Evolutionary conservation across 495 filamentous ascomycete genomes (phyloP), one percentile per base, ranked within the genome.

Genomic region (Hyaloscypha hepaticicola): DNA sequence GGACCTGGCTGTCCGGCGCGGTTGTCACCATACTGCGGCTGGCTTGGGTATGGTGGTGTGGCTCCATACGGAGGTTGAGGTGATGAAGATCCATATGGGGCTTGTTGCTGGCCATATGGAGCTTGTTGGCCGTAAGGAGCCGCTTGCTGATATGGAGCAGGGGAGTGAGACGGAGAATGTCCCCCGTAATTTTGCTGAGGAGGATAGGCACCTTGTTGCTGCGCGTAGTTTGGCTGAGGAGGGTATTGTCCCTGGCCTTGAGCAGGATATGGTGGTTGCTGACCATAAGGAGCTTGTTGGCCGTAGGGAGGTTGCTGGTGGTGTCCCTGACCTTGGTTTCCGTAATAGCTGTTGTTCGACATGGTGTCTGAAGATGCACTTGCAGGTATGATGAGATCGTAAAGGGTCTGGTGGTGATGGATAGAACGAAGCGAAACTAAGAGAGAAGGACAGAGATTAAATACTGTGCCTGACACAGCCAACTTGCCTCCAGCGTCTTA

Each of bases 321-420:
- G n/a, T n/a, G n/a, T n/a, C n/a, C n/a, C n/a, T n/a, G n/a, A n/a
- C n/a, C n/a, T n/a, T n/a, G n/a, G 28, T 66, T 70, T 2, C 70
- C 69, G 68, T 77, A 78, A 60, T 77, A 78, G 29, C 77, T 74
- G 52, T 69, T 60, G 16, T 66, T 70, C 22, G 76, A 74, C 76
- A 78, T 78, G 14, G 5, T 74, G 67, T 24, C 3, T 59, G 24
- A n/a, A n/a, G n/a, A n/a, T n/a, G n/a, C n/a, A n/a, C n/a, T n/a
- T n/a, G n/a, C n/a, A 19, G 26, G 16, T 48, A 21, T 57, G 66
- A 55, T 58, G 21, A 26, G 12, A 49, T 57, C 49, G 45, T 9
- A 41, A 22, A 55, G 27, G 34, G 11, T 31, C 9, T 21, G n/a
- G 19, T 38, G 11, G 11, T 29, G 25, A 50, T 50, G 26, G 45